Conservation (phyloP, 148 eudicot genomes). For the Cornus florida region DNA sequence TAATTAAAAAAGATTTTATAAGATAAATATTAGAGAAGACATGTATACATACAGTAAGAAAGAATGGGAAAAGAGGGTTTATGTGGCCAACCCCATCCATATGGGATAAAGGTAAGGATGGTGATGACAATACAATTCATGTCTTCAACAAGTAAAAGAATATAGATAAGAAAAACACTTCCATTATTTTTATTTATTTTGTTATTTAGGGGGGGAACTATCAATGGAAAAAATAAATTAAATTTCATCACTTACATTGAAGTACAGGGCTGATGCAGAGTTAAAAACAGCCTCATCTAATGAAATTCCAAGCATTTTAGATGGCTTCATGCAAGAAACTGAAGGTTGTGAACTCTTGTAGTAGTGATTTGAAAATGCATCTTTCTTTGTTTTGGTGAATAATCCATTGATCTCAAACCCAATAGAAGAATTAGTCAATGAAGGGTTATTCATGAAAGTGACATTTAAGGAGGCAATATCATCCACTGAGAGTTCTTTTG, state of each 20-base stretch:
- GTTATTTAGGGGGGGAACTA: not conserved
- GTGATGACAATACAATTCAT: no score
- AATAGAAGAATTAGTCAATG: constrained; percentile 56
- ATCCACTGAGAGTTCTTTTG: constrained; percentile 62
- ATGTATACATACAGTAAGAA: no score
- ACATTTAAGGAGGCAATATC: constrained; percentile 61
- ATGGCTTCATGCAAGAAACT: constrained; percentile 43
- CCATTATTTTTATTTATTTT: no score
- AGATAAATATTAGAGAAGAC: no score
- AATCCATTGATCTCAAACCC: constrained; percentile 73
- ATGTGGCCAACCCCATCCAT: no score
- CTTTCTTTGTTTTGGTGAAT: constrained; percentile 41
- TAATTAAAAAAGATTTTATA: no score
- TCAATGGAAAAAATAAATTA: not conserved
- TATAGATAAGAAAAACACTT: no score
- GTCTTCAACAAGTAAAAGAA: no score
- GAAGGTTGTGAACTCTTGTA: constrained; percentile 29
- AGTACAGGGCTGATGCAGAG: constrained; percentile 67
- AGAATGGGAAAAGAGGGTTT: no score
- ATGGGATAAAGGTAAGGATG: no score
- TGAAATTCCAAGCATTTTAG: constrained; percentile 77
- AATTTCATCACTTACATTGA: constrained; percentile 41
- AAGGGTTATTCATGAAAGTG: constrained; percentile 48
- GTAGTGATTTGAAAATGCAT: constrained; percentile 11
- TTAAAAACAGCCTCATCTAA: constrained; percentile 65